Conservation (phyloP, 495 filamentous ascomycete species). For the Ascobolus immersus region DNA sequence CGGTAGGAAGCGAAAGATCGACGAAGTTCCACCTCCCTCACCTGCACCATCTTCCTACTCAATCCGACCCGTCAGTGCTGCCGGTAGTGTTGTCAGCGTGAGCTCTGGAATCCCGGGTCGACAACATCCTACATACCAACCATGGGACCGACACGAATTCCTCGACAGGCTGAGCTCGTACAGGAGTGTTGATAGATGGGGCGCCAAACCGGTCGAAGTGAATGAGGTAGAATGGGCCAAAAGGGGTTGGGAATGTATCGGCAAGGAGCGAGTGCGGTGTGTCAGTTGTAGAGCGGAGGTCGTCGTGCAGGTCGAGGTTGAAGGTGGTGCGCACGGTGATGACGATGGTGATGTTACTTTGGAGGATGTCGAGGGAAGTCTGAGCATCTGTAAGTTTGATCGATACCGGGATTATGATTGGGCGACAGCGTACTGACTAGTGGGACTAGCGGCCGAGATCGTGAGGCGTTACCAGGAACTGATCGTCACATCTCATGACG, state of each 20-base stretch:
- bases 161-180: slow-evolving; percentile 65
- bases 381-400: slow-evolving; percentile 12
- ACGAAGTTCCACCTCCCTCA: background rate
- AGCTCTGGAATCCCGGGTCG: background rate
- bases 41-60: background rate
- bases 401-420: background rate
- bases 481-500: slow-evolving; percentile 52
- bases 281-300: slow-evolving; percentile 59
- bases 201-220: slow-evolving; percentile 49
- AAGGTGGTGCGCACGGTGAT: slow-evolving; percentile 17
- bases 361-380: slow-evolving; percentile 23
- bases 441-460: slow-evolving; percentile 22
- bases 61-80: background rate
- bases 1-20: slow-evolving; percentile 1
- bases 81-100: background rate
- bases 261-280: slow-evolving; percentile 59
- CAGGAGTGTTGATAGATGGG: slow-evolving; percentile 71
- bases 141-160: slow-evolving; percentile 62
- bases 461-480: slow-evolving; percentile 51
- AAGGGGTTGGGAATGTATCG: slow-evolving; percentile 69
- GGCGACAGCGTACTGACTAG: slow-evolving; percentile 4
- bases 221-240: slow-evolving; percentile 92
- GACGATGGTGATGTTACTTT: slow-evolving; percentile 36
- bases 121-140: slow-evolving; percentile 31
- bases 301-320: slow-evolving; percentile 50